Evolutionary conservation across 164 flowering plant species (phyloP), one percentile per base, ranked within the genome.

Genomic region (Saururus chinensis): DNA sequence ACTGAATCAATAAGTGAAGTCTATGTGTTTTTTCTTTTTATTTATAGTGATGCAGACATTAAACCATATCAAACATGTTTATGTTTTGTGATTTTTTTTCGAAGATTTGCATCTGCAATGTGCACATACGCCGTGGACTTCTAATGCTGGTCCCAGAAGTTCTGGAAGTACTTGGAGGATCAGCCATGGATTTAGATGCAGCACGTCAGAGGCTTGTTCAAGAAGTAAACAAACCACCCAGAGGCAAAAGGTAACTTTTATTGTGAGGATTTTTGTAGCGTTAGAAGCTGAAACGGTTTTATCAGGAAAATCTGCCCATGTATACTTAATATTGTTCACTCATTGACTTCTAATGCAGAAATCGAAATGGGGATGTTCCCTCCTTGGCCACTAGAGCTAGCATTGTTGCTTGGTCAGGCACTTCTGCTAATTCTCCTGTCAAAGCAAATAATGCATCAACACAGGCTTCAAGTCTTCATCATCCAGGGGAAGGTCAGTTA

Each of bases 161-260:
- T 59, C n/a, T 89, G 68, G 87, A 88, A 62, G 82, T 82, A 70
- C 74, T 88, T 63, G 96, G 95, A 58, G 96, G 99, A 25, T 48
- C 68, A 59, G 97, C 80, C 74, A 84, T 84, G 59, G 83, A 84
- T 70, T 67, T 93, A 69, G 95, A 88, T 24, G 84, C 77, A 48
- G 99, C 99, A 60, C 80, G 83, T 8, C 76, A 76, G 65, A 83
- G 89, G 70, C 86, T 91, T 63, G 85, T 87, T 64, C 48, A 69
- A 19, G 97, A 91, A 87, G 77, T 91, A 23, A 88, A 87, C 74
- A 91, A 95, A 78, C 99, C 97, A 59, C 89, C 99, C 4, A 80
- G 96, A 70, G 99, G 88, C 51, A 82, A 70, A 78, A 83, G 90
- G 95, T 85, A 77, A 6, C 37, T 58, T 5, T 12, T 13, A 45